phyloP scores from a whole-genome alignment of 2,329 filamentous ascomycete genomes.

The Ophiosphaerella korrae region DNA sequence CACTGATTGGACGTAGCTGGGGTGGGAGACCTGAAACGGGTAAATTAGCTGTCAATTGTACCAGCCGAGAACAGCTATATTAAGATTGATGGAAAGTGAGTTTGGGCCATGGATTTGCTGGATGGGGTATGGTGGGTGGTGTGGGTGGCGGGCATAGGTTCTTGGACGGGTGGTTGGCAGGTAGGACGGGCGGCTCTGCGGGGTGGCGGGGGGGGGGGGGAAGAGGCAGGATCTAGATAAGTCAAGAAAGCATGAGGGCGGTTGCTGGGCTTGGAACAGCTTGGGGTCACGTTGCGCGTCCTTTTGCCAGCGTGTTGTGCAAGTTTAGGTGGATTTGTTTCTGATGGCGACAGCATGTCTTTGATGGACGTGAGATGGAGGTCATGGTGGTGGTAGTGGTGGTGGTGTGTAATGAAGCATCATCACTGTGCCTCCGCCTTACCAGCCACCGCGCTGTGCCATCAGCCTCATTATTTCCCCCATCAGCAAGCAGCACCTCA shows the following conservation, averaged over 20 bases:
- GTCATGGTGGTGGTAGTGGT: too few relatives aligned
- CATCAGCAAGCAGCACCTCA: too few relatives aligned
- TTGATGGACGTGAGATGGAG: too few relatives aligned
- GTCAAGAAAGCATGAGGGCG: conserved; percentile 1
- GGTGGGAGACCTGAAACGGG: background rate
- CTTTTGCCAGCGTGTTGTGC: too few relatives aligned
- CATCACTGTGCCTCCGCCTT: too few relatives aligned
- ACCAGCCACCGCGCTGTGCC: too few relatives aligned
- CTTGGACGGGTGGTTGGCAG: conserved; percentile 10
- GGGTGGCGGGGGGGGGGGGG: conserved; percentile 12
- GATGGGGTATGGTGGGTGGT: background rate
- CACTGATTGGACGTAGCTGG: background rate
- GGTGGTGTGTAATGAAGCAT: too few relatives aligned
- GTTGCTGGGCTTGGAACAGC: conserved; percentile 6
- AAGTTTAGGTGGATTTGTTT: too few relatives aligned
- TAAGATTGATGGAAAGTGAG: conserved; percentile 9
- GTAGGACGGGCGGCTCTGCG: conserved; percentile 39
- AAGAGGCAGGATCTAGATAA: background rate
- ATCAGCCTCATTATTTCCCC: background rate
- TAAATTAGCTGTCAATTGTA: conserved; percentile 18
- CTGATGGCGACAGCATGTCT: too few relatives aligned
- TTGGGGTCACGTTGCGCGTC: background rate
- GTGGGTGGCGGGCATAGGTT: conserved; percentile 2
- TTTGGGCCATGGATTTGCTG: background rate
- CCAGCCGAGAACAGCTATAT: conserved; percentile 8